phyloP scores from a whole-genome alignment of 225 moss, liverwort and hornwort species.

The Ulota crispa region DNA sequence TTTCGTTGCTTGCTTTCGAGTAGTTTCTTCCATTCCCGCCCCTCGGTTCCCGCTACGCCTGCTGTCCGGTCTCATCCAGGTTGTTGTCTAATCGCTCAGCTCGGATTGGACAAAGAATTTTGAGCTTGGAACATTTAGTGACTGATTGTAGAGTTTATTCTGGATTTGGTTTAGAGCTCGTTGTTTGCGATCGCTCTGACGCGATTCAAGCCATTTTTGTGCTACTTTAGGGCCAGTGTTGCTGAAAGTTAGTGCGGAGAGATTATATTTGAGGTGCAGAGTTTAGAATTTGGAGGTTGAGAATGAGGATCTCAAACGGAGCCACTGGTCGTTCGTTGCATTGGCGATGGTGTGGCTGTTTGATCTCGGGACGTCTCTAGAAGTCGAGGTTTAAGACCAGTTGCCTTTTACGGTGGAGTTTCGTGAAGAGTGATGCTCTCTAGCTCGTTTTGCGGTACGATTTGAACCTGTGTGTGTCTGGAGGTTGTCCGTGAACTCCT shows the following conservation, averaged over 20 bases:
- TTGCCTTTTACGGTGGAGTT: neutral
- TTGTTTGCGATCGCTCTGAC: neutral
- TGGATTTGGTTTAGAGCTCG: slow-evolving; percentile 6
- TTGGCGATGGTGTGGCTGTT: neutral
- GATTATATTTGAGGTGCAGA: slow-evolving; percentile 4
- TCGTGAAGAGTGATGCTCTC: neutral
- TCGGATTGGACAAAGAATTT: slow-evolving; percentile 16
- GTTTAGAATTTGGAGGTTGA: slow-evolving; percentile 1
- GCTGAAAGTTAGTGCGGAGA: neutral
- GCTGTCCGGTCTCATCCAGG: neutral
- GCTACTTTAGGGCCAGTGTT: neutral
- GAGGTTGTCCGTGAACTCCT: neutral
- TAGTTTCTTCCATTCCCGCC: neutral
- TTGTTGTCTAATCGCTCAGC: neutral
- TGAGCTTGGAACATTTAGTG: slow-evolving; percentile 7
- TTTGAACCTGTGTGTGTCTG: neutral
- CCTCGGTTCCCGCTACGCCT: neutral
- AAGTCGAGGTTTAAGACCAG: neutral
- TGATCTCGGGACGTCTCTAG: slow-evolving; percentile 3
- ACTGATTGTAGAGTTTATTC: slow-evolving; percentile 6
- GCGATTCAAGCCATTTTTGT: neutral
- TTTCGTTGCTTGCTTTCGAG: neutral
- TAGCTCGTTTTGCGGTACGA: slow-evolving; percentile 3
- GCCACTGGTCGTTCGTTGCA: neutral
- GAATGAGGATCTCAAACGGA: slow-evolving; percentile 15